phyloP scores from a whole-genome alignment of 2,329 filamentous ascomycete species.

The Pseudocercospora eumusae region DNA sequence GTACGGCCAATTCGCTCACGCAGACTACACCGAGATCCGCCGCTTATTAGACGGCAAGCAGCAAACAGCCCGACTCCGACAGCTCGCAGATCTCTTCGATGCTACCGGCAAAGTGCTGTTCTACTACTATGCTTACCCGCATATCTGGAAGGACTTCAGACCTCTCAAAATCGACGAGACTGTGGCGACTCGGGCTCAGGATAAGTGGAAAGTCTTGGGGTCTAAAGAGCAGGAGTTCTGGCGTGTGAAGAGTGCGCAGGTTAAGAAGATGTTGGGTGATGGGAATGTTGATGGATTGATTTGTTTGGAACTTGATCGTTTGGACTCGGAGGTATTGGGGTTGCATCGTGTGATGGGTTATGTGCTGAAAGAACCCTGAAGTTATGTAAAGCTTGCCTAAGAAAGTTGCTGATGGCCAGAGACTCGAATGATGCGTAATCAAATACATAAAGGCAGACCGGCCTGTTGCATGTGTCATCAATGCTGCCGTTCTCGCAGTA shows the following conservation, averaged over 20 bases:
- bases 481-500: no score
- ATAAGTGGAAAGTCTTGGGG: constrained; percentile 19
- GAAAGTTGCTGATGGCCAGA: no score
- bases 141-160: constrained; percentile 22
- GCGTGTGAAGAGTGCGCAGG: constrained; percentile 11
- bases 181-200: constrained; percentile 22
- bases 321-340: constrained; percentile 18
- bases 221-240: constrained; percentile 19
- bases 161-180: constrained; percentile 21
- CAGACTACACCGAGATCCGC: constrained; percentile 22
- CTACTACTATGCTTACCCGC: constrained; percentile 28
- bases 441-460: no score
- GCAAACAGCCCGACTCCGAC: constrained; percentile 26
- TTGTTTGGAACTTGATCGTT: constrained; percentile 21
- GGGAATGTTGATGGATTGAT: constrained; percentile 22
- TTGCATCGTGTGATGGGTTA: constrained; percentile 13
- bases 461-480: no score
- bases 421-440: no score
- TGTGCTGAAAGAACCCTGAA: background rate
- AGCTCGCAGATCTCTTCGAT: constrained; percentile 27
- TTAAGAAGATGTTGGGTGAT: constrained; percentile 25
- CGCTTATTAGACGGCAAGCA: constrained; percentile 22
- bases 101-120: constrained; percentile 22
- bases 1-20: constrained; percentile 28
- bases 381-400: no score